Evolutionary conservation across 2,329 filamentous ascomycete genomes (phyloP), one percentile per base, ranked within the genome.

Genomic region (Grosmannia penicillata): DNA sequence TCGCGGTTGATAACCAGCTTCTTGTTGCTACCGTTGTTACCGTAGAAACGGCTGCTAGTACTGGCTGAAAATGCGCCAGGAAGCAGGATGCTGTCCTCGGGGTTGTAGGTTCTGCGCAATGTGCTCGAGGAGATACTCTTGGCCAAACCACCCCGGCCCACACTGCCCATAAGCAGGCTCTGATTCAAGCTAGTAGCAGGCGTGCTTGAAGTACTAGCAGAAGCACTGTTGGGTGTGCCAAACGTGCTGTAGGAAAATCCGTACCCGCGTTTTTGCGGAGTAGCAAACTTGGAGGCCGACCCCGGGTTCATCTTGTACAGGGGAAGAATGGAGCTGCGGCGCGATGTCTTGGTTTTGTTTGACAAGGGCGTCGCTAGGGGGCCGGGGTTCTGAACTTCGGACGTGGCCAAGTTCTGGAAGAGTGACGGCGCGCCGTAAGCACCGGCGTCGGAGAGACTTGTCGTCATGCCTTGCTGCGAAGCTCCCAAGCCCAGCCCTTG

Each of bases 211-310:
- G 65, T 69, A 52, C 78, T 76, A 5, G 80, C n/a, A n/a, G n/a
- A 72, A 18, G 72, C 72, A 48, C 75, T 83, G 41, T 67, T 75
- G 6, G 89, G 86, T 2, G 82, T 87, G 32, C 84, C 85, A 50
- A 93, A 94, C 3, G 79, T 86, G 46, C 86, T 93, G 59, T 95
- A 95, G 2, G 82, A 86, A 56, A 95, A 93, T 3, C 89, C 89
- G 53, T 84, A 95, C 6, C 84, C 85, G 40, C 81, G 74, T 60
- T 85, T 89, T 49, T 86, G 82, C 1, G 87, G 86, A 0, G 86
- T 94, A 23, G 78, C 72, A 40, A 87, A 78, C 34, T 86, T 80
- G 18, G 81, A 80, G 8, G 82, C 78, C 25, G 83, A 83, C 33
- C 75, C 74, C 0, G 86, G 84, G 33, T 85, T 89, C 47, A 93